Conservation (phyloP, 129 eudicot genomes). For the Heracleum sosnowskyi region DNA sequence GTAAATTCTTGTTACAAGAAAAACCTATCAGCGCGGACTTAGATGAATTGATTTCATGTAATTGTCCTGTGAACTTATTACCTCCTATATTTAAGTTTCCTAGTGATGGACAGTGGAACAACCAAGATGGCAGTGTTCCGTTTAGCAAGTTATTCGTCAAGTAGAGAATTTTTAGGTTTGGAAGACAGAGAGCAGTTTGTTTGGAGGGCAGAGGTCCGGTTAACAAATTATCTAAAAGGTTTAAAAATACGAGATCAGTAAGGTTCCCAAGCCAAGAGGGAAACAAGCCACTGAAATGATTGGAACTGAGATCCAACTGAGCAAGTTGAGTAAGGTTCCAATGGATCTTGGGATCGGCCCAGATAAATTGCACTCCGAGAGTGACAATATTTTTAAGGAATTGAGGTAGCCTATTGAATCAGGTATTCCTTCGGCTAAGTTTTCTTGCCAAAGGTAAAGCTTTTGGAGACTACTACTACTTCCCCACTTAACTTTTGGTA, state of each 20-base stretch:
- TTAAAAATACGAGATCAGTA: neutral
- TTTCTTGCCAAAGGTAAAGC: constrained; percentile 12
- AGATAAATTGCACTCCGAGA: constrained; percentile 12
- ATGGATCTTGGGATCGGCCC: constrained; percentile 15
- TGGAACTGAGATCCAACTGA: neutral
- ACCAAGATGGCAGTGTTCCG: constrained; percentile 9
- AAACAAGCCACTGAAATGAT: neutral
- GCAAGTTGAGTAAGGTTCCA: neutral
- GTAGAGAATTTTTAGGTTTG: too few species aligned
- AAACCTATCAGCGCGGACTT: neutral
- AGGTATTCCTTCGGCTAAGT: constrained; percentile 23
- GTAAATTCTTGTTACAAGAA: neutral
- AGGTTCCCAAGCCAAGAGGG: neutral
- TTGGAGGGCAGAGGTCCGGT: constrained; percentile 7
- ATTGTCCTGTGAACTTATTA: neutral
- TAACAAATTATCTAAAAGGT: neutral
- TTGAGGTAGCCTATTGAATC: constrained; percentile 24
- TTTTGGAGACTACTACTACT: constrained; percentile 9
- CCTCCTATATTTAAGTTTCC: neutral
- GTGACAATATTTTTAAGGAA: constrained; percentile 10
- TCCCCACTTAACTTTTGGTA: constrained; percentile 19
- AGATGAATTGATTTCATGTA: neutral
- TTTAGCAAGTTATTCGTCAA: neutral
- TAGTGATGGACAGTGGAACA: constrained; percentile 11
- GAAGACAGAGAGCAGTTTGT: neutral